These are phyloP conservation scores for Trypanosoma rangeli DNA, from an alignment of 208 protist genomes.

Conservation along the genomic window DNA sequence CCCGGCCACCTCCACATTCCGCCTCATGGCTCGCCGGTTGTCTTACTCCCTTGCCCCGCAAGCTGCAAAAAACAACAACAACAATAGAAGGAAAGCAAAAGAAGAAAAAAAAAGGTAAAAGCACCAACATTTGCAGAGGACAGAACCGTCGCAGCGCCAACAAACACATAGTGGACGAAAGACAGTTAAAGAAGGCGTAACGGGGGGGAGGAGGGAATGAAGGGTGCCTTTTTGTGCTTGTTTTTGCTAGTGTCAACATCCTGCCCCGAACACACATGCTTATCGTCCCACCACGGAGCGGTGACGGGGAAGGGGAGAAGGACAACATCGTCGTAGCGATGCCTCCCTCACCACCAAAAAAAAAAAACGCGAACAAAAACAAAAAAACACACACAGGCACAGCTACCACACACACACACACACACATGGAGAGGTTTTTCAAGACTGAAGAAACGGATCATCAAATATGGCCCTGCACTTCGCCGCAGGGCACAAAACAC, in stretches of 20 bases:
- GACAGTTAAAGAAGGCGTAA: conserved; percentile 5
- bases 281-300: not conserved
- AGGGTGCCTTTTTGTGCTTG: not conserved
- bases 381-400: not conserved
- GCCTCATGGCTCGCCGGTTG: conserved; percentile 6
- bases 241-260: not conserved
- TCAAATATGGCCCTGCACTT: conserved; percentile 10
- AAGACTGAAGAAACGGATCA: conserved; percentile 23
- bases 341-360: not conserved
- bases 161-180: not conserved
- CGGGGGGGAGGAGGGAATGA: conserved; percentile 8
- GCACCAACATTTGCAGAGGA: not conserved
- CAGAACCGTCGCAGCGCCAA: not conserved
- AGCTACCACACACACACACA: not conserved
- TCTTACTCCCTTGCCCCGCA: not conserved
- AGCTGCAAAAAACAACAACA: not conserved
- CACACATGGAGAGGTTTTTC: not conserved
- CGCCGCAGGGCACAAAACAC: conserved; percentile 11
- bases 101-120: conserved; percentile 28
- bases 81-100: not conserved
- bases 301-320: not conserved
- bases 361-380: not conserved
- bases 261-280: not conserved
- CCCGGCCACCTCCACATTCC: conserved; percentile 40
- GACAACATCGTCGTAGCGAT: not conserved